These are phyloP conservation scores for Solanum corneliomulleri DNA, from an alignment of 257 asterid genomes.

Conservation along the genomic window DNA sequence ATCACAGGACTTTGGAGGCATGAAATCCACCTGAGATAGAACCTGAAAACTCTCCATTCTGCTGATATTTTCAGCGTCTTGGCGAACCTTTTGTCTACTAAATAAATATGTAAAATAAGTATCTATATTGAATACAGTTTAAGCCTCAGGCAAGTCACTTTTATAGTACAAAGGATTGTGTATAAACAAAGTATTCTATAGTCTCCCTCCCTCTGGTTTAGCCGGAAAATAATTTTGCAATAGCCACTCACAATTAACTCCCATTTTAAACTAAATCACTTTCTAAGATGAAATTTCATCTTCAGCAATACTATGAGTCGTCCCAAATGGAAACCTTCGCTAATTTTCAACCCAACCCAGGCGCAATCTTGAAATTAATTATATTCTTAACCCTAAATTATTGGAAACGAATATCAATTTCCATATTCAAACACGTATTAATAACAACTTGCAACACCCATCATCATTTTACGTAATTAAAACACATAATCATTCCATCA, in stretches of 20 bases:
- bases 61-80: background rate
- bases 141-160: background rate
- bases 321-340: background rate
- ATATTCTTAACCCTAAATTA: background rate
- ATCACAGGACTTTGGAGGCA: background rate
- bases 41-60: background rate
- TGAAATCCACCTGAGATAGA: background rate
- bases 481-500: background rate
- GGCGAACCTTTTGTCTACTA: background rate
- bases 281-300: background rate
- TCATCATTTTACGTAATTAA: background rate
- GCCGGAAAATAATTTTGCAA: background rate
- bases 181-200: background rate
- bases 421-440: background rate
- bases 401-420: background rate
- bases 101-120: background rate
- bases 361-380: background rate
- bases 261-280: background rate
- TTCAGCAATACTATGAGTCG: background rate
- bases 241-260: background rate
- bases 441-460: background rate
- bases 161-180: background rate
- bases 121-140: background rate
- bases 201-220: background rate
- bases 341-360: background rate